Base-by-base conservation (phyloP, 352 stramenopile species). In the Pythium rishiriense region DNA sequence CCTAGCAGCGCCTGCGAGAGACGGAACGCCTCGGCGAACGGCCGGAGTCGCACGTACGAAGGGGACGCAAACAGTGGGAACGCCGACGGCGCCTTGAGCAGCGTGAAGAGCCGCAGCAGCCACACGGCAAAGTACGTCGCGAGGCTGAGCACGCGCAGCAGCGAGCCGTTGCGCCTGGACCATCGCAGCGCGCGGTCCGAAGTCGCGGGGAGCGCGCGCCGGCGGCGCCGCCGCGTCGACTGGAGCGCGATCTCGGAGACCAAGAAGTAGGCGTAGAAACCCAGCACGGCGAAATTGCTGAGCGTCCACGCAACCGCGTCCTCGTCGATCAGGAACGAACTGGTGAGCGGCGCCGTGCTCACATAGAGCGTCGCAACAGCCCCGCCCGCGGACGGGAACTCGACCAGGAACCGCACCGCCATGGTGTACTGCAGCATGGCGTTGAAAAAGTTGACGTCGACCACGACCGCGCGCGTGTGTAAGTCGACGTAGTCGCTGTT, bases 381-480 rank as follows among this genome's bases (percentile, higher is more conserved):
- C 29, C 78, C 74, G 2, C 76, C 78, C 10, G 70, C 64, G 17
- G 76, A 58, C 5, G 76, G 76, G 29, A 87, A 72, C 51, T 85
- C 78, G 29, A 87, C 59, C 22, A 81, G 33, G 50, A 87, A 82
- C 4, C 76, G 78, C 1, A 87, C 57, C 4, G 68, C 61, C 4
- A 75, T 39, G 17, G 83, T 49, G 39, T 75, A 70, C 22, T 54
- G 68, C 15, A 87, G 58, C 78, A 87, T 83, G 52, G 61, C 64
- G 51, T 83, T 85, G 58, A 72, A 74, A 4, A 87, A 4, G 54
- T 79, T 85, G 42, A 83, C 31, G 31, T 87, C 78, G 37, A 85
- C 26, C 66, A 85, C 70, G 15, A 83, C 57, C 9, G 55, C 68
- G 14, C 74, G 78, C 7, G 78, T 85, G 24, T 77, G 60, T 0